Evolutionary conservation across 495 filamentous ascomycete genomes (phyloP), one percentile per base, ranked within the genome.

Genomic region (Glutinoglossum americanum): DNA sequence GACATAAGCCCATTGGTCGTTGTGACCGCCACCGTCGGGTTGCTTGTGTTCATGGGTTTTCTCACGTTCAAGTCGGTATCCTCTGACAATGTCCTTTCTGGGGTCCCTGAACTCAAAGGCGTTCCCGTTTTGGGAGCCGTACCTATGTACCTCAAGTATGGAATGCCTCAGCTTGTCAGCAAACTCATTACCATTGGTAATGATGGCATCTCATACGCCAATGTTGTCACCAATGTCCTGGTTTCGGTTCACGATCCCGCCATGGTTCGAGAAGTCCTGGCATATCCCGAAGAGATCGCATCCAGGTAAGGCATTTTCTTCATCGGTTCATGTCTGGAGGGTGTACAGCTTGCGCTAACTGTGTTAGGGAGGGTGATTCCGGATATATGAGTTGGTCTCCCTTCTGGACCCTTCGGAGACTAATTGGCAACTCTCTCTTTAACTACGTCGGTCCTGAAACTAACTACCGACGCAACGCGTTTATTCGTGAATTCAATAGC

Each of bases 401-500:
- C 30, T 62, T 61, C 35, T 61, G 23, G 21, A 62, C 60, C 51
- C 60, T 62, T 57, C 59, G 60, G 51, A 60, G 60, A 33, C 51
- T 62, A 30, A 62, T 62, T 35, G 60, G 60, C 51, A 17, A 61
- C 21, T 25, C 49, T 57, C 59, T 62, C 48, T 62, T 62, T 54
- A 61, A 62, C 53, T 26, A 57, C 11, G 59, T 62, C 26, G 60
- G 60, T 39, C 53, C 60, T 35, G 59, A 62, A 19, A 61, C 59
- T 35, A 62, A 41, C 53, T 39, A 61, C 35, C 60, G 61, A 4
- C 60, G 60, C 59, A 62, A 61, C 27, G 59, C 53, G 23, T 61
- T 62, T 47, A 62, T 62, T 56, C 60, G 59, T 57, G 60, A 62
- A 30, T 61, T 62, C 49, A 61, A 62, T 33, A 62, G 49, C 59